These are phyloP conservation scores for Corylus avellana DNA, from an alignment of 306 rosid species.

Conservation along the genomic window DNA sequence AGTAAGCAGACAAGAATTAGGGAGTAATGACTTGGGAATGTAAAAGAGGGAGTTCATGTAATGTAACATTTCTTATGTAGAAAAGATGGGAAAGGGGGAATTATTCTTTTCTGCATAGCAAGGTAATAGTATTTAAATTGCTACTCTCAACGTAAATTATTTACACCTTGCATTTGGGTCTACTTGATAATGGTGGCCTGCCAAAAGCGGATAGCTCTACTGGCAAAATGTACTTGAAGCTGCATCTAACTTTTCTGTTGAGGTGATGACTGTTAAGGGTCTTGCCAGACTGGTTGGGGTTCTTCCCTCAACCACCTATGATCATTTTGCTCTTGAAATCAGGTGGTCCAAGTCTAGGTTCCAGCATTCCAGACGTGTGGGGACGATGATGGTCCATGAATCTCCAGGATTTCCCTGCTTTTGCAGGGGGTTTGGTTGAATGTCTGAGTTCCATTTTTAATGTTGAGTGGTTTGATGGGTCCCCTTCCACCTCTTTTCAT, in stretches of 20 bases:
- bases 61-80: background rate
- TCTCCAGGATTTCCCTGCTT: background rate
- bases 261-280: slow-evolving; percentile 29
- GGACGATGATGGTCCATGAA: background rate
- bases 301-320: slow-evolving; percentile 21
- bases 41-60: too few species aligned
- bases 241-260: slow-evolving; percentile 29
- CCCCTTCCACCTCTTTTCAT: background rate
- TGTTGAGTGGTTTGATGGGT: background rate
- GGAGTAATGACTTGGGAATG: too few species aligned
- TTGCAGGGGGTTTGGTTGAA: background rate
- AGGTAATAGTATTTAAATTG: slow-evolving; percentile 6
- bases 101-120: background rate
- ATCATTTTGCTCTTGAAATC: slow-evolving; percentile 6
- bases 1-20: too few species aligned
- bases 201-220: slow-evolving; percentile 11
- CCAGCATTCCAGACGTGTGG: background rate
- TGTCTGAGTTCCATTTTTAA: background rate
- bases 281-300: slow-evolving; percentile 40
- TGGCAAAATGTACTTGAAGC: slow-evolving; percentile 23
- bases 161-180: background rate
- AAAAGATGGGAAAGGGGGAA: too few species aligned
- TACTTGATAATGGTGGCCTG: slow-evolving; percentile 18
- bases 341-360: slow-evolving; percentile 17
- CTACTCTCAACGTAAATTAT: slow-evolving; percentile 13